These are phyloP conservation scores for Halophytophthora polymorphica DNA, from an alignment of 352 stramenopile genomes.

Conservation along the genomic window DNA sequence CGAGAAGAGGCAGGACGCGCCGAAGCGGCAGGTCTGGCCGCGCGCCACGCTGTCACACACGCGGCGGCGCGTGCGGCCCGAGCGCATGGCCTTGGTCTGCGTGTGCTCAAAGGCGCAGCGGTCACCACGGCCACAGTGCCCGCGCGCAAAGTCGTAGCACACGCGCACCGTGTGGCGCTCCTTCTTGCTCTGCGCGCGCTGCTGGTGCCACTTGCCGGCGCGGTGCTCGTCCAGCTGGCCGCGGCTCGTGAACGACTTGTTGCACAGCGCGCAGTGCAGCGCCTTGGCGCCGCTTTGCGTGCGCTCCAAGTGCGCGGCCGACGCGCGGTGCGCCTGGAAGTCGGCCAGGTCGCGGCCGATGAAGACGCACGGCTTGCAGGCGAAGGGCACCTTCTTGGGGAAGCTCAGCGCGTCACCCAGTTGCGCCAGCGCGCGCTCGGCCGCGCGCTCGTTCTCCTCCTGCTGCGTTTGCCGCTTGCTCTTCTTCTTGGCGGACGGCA, in stretches of 20 bases:
- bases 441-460: conserved; percentile 24
- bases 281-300: conserved; percentile 27
- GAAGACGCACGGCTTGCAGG: conserved; percentile 77
- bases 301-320: conserved; percentile 40
- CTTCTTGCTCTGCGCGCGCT: conserved; percentile 66
- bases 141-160: conserved; percentile 84
- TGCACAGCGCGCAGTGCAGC: conserved; percentile 58
- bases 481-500: conserved; percentile 31
- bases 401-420: conserved; percentile 50
- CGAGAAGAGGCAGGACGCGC: conserved; percentile 71
- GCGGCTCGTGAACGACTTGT: conserved; percentile 78
- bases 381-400: conserved; percentile 78
- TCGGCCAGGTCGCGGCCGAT: conserved; percentile 68
- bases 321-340: conserved; percentile 55
- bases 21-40: conserved; percentile 57
- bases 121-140: conserved; percentile 64
- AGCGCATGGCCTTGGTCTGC: conserved; percentile 64
- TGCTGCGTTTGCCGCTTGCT: conserved; percentile 38
- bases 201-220: conserved; percentile 80
- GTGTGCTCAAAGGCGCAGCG: conserved; percentile 71
- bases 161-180: conserved; percentile 62
- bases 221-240: conserved; percentile 75
- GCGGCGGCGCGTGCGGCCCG: conserved; percentile 36
- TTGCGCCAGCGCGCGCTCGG: conserved; percentile 25
- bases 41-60: conserved; percentile 52